phyloP scores from a whole-genome alignment of 768 basidiomycete species.

The Ephemerocybe angulata region DNA sequence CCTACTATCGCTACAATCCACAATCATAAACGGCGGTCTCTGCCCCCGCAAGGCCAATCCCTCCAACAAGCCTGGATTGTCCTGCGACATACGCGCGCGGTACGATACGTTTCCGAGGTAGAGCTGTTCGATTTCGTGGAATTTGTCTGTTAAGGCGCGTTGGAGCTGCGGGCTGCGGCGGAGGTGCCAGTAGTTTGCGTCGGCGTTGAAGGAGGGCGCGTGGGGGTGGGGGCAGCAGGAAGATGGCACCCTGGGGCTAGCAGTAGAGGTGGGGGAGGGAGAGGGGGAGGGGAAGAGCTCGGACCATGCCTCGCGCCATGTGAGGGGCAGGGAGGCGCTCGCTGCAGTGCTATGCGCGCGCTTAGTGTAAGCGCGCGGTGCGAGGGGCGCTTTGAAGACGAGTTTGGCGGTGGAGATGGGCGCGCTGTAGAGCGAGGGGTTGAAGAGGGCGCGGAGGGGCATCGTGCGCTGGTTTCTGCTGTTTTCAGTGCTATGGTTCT shows the following conservation, averaged over 20 bases:
- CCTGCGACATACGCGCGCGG: conserved; percentile 1
- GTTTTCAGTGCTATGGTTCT: not conserved
- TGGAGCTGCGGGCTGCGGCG: conserved; percentile 1
- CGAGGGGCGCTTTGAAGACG: not conserved
- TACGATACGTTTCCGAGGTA: conserved; percentile 13
- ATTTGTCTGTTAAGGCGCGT: conserved; percentile 12
- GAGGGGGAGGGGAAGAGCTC: not conserved
- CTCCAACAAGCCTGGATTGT: conserved; percentile 12
- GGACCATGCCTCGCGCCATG: too few relatives aligned
- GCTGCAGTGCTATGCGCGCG: not conserved
- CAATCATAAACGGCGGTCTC: conserved; percentile 29
- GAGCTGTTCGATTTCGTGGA: conserved; percentile 14
- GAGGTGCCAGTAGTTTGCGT: not conserved
- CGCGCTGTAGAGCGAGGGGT: conserved; percentile 1
- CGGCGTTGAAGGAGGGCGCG: not conserved
- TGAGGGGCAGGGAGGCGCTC: too few relatives aligned
- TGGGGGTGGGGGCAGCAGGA: not conserved
- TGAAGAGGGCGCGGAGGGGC: not conserved
- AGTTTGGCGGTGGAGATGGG: not conserved
- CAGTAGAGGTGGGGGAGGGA: not conserved
- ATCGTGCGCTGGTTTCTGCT: not conserved
- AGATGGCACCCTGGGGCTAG: not conserved
- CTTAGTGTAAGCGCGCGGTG: not conserved
- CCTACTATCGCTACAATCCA: conserved; percentile 31
- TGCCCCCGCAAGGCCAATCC: conserved; percentile 16